phyloP scores from a whole-genome alignment of 495 filamentous ascomycete species.

The Trypethelium eluteriae region DNA sequence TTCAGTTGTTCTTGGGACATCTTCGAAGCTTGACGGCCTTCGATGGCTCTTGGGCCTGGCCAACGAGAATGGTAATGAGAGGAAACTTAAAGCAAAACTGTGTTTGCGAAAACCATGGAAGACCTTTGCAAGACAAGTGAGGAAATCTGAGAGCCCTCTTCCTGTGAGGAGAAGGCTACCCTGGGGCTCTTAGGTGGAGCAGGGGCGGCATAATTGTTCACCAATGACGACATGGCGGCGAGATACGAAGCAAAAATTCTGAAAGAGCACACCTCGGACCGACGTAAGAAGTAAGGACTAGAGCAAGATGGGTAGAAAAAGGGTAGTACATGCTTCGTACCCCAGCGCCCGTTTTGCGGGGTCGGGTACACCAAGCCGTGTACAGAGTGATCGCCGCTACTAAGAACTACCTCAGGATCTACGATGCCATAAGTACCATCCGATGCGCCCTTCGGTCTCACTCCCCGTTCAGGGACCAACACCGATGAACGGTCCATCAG shows the following conservation, averaged over 20 bases:
- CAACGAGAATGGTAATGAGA: background rate
- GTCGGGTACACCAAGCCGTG: conserved; percentile 1
- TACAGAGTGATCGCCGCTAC: background rate
- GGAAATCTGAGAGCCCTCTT: background rate
- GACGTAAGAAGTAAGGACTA: background rate
- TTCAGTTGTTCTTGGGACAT: conserved; percentile 4
- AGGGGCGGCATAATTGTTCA: background rate
- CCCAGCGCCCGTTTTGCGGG: background rate
- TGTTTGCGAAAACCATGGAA: background rate
- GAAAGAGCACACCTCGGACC: background rate
- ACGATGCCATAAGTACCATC: too few relatives aligned
- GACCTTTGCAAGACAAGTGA: background rate
- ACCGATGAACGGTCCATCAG: too few relatives aligned
- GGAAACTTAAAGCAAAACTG: background rate
- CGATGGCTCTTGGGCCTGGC: background rate
- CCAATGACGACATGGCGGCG: background rate
- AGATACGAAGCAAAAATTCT: background rate
- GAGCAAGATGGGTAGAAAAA: background rate
- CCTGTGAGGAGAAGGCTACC: background rate
- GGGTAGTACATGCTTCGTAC: background rate
- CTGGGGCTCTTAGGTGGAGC: background rate
- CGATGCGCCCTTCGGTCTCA: too few relatives aligned
- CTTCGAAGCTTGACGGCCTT: background rate
- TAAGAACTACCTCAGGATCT: background rate
- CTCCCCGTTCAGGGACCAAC: too few relatives aligned